Conservation (phyloP, 352 stramenopile species). For the Phytopythium sindhum region DNA sequence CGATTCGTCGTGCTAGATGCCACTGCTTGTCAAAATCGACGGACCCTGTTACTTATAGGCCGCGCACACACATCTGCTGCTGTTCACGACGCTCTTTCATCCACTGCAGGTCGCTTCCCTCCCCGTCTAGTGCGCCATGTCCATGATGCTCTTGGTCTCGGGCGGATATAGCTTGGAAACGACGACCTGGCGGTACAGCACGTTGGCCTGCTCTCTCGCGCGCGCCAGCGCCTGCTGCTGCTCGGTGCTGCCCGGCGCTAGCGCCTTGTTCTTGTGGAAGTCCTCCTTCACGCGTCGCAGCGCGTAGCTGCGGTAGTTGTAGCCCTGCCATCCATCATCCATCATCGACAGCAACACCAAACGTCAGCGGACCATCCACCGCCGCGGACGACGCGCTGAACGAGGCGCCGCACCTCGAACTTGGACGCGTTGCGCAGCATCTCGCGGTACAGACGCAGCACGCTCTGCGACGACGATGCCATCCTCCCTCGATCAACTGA, state of each 20-base stretch:
- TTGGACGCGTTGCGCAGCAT: slow-evolving; percentile 55
- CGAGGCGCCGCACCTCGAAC: slow-evolving; percentile 38
- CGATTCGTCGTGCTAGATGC: no score
- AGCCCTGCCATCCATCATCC: slow-evolving; percentile 30
- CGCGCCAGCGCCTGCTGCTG: slow-evolving; percentile 45
- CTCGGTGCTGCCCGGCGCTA: slow-evolving; percentile 39
- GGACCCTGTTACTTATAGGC: not conserved
- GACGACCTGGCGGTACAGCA: slow-evolving; percentile 60
- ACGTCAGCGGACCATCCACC: not conserved
- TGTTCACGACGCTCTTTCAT: no score
- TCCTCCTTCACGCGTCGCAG: slow-evolving; percentile 63
- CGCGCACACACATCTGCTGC: not conserved
- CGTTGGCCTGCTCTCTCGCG: slow-evolving; percentile 41
- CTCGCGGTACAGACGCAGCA: slow-evolving; percentile 48
- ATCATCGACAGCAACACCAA: slow-evolving; percentile 9
- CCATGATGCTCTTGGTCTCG: slow-evolving; percentile 64
- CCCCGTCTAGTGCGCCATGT: slow-evolving; percentile 20
- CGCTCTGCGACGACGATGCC: slow-evolving; percentile 33
- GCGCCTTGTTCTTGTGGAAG: slow-evolving; percentile 64
- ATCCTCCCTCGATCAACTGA: not conserved
- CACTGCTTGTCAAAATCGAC: not conserved
- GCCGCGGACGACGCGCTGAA: not conserved
- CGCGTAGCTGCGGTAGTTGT: slow-evolving; percentile 75
- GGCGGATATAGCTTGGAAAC: slow-evolving; percentile 72
- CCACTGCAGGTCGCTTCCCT: not conserved